Conservation (phyloP, 495 filamentous ascomycete species). For the Hypoxylon lienhwacheense region DNA sequence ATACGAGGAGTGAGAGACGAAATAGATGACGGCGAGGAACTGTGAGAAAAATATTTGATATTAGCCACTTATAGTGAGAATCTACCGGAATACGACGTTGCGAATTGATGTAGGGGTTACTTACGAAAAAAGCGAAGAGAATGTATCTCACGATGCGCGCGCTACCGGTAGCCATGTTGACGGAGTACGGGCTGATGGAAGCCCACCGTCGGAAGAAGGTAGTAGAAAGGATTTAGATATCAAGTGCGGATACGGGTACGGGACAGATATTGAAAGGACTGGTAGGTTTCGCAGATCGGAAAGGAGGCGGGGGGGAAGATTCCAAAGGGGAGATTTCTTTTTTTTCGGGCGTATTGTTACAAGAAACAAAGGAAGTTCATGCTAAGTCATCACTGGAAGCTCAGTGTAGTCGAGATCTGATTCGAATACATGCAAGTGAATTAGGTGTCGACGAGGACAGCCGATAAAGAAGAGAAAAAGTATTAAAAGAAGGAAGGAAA, state of each 20-base stretch:
- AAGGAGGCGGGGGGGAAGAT: slow-evolving; percentile 22
- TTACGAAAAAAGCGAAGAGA: slow-evolving; percentile 81
- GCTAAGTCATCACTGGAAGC: slow-evolving; percentile 29
- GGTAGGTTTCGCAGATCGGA: slow-evolving; percentile 13
- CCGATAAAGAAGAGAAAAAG: too few species aligned
- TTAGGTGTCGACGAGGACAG: too few species aligned
- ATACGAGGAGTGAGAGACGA: slow-evolving; percentile 71
- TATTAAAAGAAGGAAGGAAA: neutral
- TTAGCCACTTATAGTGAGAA: slow-evolving; percentile 17
- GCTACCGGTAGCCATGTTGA: slow-evolving; percentile 65
- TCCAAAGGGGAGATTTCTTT: slow-evolving; percentile 22
- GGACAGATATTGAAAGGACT: slow-evolving; percentile 1
- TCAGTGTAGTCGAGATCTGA: slow-evolving; percentile 12
- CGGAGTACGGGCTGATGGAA: slow-evolving; percentile 11
- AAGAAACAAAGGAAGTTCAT: slow-evolving; percentile 25
- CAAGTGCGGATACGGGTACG: too few species aligned
- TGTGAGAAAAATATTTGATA: slow-evolving; percentile 35
- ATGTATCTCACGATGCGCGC: slow-evolving; percentile 84
- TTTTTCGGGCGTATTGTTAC: slow-evolving; percentile 9
- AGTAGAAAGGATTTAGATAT: neutral
- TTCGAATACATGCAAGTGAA: too few species aligned
- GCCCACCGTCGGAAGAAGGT: slow-evolving; percentile 5
- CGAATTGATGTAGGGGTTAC: slow-evolving; percentile 36
- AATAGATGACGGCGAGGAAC: slow-evolving; percentile 75
- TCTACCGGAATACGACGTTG: neutral